Conservation (phyloP, 352 stramenopile genomes). For the Pythium oligandrum region DNA sequence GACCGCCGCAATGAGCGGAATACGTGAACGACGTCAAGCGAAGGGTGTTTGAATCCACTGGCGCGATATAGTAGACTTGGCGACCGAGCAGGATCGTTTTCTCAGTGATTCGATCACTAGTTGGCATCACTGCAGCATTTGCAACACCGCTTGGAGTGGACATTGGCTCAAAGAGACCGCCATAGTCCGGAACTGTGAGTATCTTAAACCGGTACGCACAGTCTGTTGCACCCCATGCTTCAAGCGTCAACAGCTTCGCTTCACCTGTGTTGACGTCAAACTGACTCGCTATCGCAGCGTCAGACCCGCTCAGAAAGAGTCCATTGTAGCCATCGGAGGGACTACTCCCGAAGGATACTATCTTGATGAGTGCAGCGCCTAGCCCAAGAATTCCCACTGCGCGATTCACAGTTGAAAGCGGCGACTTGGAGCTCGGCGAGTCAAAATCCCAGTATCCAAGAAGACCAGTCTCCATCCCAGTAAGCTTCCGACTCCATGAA, state of each 20-base stretch:
- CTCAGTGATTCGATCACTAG: conserved; percentile 3
- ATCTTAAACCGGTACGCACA: conserved; percentile 7
- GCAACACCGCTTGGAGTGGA: neutral
- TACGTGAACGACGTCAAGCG: conserved; percentile 10
- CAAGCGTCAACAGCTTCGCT: conserved; percentile 3
- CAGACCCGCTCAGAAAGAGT: conserved; percentile 5
- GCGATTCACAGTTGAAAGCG: too few relatives aligned
- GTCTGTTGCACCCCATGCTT: conserved; percentile 2
- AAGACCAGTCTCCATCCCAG: conserved; percentile 17
- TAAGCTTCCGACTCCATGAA: conserved; percentile 8
- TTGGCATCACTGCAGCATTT: neutral
- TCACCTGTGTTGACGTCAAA: conserved; percentile 3
- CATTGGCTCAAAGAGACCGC: neutral
- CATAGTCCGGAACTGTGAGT: conserved; percentile 1
- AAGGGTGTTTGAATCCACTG: neutral
- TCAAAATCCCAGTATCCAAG: conserved; percentile 33
- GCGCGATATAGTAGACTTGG: conserved; percentile 7
- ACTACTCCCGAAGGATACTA: too few relatives aligned
- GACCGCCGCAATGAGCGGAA: neutral
- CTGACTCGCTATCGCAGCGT: conserved; percentile 5
- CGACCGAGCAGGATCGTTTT: neutral
- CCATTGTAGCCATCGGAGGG: neutral
- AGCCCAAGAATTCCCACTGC: too few relatives aligned
- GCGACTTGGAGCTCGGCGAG: neutral
- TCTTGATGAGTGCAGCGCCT: too few relatives aligned